A percentile compares a stretch with the other conserved stretches of the same genome.
These are phyloP conservation scores for Malbranchea zuffiana DNA, from an alignment of 2,329 filamentous ascomycete genomes.

Conservation along the genomic window DNA sequence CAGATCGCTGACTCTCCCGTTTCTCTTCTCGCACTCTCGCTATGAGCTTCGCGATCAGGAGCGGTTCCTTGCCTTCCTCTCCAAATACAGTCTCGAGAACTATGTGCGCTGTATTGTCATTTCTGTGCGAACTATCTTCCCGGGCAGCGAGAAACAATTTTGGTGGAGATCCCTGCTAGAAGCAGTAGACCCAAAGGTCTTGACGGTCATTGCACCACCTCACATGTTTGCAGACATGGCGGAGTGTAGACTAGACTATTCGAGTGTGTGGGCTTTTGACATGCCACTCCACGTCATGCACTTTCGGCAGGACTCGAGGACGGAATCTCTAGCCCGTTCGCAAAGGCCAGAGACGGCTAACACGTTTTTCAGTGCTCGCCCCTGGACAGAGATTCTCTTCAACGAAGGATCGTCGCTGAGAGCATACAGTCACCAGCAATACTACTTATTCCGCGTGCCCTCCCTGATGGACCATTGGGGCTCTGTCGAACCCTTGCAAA, in stretches of 20 bases:
- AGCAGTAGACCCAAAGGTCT: constrained; percentile 41
- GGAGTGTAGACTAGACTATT: constrained; percentile 45
- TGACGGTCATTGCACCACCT: constrained; percentile 53
- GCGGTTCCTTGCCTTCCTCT: constrained; percentile 32
- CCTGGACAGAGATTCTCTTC: constrained; percentile 55
- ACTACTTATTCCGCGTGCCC: constrained; percentile 54
- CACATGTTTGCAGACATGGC: constrained; percentile 51
- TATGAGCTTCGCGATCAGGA: constrained; percentile 28
- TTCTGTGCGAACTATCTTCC: constrained; percentile 32
- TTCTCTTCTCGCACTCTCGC: constrained; percentile 48
- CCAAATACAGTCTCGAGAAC: constrained; percentile 21
- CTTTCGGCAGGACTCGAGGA: constrained; percentile 22
- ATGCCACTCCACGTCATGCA: constrained; percentile 52
- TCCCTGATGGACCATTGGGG: constrained; percentile 45
- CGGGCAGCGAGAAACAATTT: constrained; percentile 26
- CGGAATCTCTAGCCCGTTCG: not conserved
- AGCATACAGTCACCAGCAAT: constrained; percentile 61
- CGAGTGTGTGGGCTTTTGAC: constrained; percentile 54
- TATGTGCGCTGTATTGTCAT: constrained; percentile 41
- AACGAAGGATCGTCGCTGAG: constrained; percentile 68
- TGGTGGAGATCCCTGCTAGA: constrained; percentile 49
- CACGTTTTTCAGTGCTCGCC: constrained; percentile 46
- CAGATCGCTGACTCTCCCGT: constrained; percentile 41
- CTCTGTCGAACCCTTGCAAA: constrained; percentile 19
- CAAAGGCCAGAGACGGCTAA: constrained; percentile 18